These are phyloP conservation scores for Collybia mongolica DNA, from an alignment of 768 basidiomycete species.

Conservation along the genomic window DNA sequence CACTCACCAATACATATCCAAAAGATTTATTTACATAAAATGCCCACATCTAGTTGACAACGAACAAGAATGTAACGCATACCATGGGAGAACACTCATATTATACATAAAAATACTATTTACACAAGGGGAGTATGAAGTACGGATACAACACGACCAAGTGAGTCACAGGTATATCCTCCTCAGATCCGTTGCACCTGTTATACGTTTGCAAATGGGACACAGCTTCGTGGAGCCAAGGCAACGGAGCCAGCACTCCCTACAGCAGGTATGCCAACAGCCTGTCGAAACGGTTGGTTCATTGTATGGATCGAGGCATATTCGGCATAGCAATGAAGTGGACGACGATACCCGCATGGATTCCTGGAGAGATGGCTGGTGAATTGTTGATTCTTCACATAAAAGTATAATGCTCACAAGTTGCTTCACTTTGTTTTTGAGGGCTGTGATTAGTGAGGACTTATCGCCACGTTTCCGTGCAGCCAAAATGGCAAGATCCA, in stretches of 20 bases:
- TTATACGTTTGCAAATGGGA: slow-evolving; percentile 87
- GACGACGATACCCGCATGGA: slow-evolving; percentile 38
- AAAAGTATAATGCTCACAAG: slow-evolving; percentile 36
- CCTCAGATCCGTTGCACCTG: slow-evolving; percentile 70
- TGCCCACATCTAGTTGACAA: not conserved
- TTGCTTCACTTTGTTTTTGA: slow-evolving; percentile 60
- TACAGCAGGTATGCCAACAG: slow-evolving; percentile 87
- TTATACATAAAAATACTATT: not conserved
- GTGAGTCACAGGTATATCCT: slow-evolving; percentile 63
- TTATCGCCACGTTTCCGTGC: slow-evolving; percentile 51
- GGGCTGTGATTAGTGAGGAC: slow-evolving; percentile 46
- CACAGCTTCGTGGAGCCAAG: slow-evolving; percentile 80
- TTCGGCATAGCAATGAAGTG: slow-evolving; percentile 58
- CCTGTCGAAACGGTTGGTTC: slow-evolving; percentile 82
- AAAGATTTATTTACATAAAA: too few relatives aligned
- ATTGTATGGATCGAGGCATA: slow-evolving; percentile 74
- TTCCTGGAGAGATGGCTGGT: slow-evolving; percentile 33
- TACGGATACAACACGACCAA: slow-evolving; percentile 3
- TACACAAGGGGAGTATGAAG: not conserved
- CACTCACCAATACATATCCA: too few relatives aligned
- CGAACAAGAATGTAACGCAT: slow-evolving; percentile 10
- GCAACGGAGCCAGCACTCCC: slow-evolving; percentile 83
- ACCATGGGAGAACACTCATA: slow-evolving; percentile 2
- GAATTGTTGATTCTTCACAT: too few relatives aligned
- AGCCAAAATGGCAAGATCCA: slow-evolving; percentile 47